phyloP scores from a whole-genome alignment of 768 basidiomycete genomes.

The Tremella fuciformis region DNA sequence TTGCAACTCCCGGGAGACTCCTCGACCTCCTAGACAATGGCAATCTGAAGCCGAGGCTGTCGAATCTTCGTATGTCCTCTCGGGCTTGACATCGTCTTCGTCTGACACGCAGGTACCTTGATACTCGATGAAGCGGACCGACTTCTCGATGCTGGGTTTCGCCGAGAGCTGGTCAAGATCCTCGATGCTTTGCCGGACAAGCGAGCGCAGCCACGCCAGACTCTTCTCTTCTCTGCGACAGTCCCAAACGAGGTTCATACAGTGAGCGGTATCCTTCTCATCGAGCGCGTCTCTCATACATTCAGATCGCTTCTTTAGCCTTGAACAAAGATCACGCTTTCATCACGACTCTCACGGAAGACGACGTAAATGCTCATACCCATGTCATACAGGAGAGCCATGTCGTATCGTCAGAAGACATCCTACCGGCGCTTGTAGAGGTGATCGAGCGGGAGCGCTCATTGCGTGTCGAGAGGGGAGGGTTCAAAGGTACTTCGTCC shows the following conservation, averaged over 20 bases:
- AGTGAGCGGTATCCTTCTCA: slow-evolving; percentile 14
- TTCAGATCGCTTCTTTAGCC: slow-evolving; percentile 53
- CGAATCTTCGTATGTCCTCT: slow-evolving; percentile 47
- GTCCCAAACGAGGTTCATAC: slow-evolving; percentile 54
- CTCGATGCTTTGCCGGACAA: slow-evolving; percentile 36
- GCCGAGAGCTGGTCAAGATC: too few species aligned
- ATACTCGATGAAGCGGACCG: slow-evolving; percentile 55
- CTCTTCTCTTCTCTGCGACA: slow-evolving; percentile 57
- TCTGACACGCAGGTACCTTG: slow-evolving; percentile 43
- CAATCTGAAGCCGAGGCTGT: slow-evolving; percentile 52
- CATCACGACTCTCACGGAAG: slow-evolving; percentile 61
- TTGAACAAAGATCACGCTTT: slow-evolving; percentile 54
- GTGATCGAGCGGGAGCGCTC: slow-evolving; percentile 29
- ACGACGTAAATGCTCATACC: slow-evolving; percentile 64
- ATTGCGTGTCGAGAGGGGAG: slow-evolving; percentile 9
- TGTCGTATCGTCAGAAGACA: slow-evolving; percentile 55
- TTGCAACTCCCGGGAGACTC: slow-evolving; percentile 86
- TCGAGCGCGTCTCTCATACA: slow-evolving; percentile 3
- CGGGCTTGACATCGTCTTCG: background rate
- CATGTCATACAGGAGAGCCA: slow-evolving; percentile 59
- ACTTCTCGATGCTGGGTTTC: slow-evolving; percentile 55
- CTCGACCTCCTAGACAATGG: slow-evolving; percentile 54
- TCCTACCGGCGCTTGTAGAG: slow-evolving; percentile 53
- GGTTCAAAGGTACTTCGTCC: slow-evolving; percentile 40
- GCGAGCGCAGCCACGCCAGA: slow-evolving; percentile 50